phyloP scores from a whole-genome alignment of 2,329 filamentous ascomycete species.

The Zasmidium cellare region DNA sequence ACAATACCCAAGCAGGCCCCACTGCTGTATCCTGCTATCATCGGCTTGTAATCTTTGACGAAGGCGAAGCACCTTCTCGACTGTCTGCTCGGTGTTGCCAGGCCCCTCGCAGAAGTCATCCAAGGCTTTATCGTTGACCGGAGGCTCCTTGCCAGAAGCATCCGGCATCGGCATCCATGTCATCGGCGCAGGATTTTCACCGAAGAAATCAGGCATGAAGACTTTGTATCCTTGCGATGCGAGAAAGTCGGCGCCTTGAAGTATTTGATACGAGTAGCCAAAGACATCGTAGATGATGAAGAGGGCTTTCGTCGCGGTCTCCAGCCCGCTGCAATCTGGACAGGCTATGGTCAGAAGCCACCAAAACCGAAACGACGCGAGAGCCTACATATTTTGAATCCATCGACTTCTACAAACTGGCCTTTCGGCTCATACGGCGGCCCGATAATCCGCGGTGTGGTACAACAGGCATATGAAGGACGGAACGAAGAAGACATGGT shows the following conservation, averaged over 20 bases:
- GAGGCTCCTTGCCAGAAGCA: neutral
- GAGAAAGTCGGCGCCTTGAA: constrained; percentile 11
- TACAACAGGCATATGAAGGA: neutral
- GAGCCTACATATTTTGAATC: neutral
- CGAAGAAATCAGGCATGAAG: constrained; percentile 10
- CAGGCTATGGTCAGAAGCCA: neutral
- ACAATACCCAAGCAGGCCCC: constrained; percentile 12
- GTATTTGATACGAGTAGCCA: constrained; percentile 9
- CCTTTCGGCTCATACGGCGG: constrained; percentile 4
- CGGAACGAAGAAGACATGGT: neutral
- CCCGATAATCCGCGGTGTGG: neutral
- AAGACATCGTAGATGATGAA: constrained; percentile 16
- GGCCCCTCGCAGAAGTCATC: constrained; percentile 11
- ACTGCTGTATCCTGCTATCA: constrained; percentile 1
- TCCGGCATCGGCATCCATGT: constrained; percentile 11
- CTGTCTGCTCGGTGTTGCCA: constrained; percentile 7
- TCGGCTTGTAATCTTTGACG: neutral
- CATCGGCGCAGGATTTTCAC: constrained; percentile 6
- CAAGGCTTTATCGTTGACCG: constrained; percentile 4
- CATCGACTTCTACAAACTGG: constrained; percentile 1
- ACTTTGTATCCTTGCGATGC: constrained; percentile 5
- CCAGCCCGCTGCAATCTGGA: neutral
- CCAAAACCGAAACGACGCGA: neutral
- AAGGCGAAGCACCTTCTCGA: neutral
- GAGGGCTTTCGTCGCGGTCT: constrained; percentile 3